Base-by-base conservation (phyloP, 1,139 yeast species). In the Kodamaea arcana region DNA sequence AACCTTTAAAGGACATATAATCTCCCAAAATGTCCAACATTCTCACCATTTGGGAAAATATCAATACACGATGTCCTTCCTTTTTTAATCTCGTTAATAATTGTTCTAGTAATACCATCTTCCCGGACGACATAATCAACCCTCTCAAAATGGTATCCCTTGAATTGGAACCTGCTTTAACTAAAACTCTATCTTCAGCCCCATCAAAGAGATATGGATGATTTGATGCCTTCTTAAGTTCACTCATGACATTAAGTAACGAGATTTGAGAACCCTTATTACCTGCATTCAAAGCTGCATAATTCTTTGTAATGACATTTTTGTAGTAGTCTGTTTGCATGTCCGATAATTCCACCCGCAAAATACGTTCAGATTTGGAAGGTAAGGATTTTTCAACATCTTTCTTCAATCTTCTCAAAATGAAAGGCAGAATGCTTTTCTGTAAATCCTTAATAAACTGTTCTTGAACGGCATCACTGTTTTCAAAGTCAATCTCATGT, bases 321-420 rank as follows among this genome's bases (percentile, higher is more conserved):
- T 88, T 84, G 64, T 94, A 92, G 58, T 92, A 94, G 40, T 87
- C 92, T 0, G 97, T 92, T 62, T 92, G 99, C 53, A 87, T 71
- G 54, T 94, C 98, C 1, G 97, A 86, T 46, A 92, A 69, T 58
- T 92, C 99, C 11, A 94, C 98, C 52, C 98, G 78, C 47, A 94
- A 68, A 44, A 94, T 94, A 48, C 97, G 77, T 62, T 92, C 98
- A 0, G 97, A 82, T 56, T 92, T 92, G 1, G 95, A 83, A 2
- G 98, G 98, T 45, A 92, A 69, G 1, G 97, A 87, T 55, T 90
- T 92, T 56, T 94, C 98, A 10, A 94, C 99, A 63, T 92, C 98
- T 57, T 94, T 94, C 58, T 92, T 92, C 57, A 94, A 72, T 51
- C 99, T 77, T 56, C 99, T 80, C 44, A 92, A 68, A 37, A 94